These are phyloP conservation scores for Hypoxylon intermedium DNA, from an alignment of 495 filamentous ascomycete genomes.

Conservation along the genomic window DNA sequence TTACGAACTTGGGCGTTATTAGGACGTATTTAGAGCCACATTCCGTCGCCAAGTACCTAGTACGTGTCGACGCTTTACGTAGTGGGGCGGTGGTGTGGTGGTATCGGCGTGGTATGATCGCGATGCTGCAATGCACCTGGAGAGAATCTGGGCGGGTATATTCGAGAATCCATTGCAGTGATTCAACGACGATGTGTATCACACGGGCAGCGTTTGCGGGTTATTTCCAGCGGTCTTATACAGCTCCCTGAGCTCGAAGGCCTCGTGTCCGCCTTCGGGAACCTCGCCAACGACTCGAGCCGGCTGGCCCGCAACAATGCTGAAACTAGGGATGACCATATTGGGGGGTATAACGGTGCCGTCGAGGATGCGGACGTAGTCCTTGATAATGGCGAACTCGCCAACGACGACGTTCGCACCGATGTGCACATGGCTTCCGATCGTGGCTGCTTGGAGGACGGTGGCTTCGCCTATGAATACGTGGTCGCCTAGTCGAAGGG, in stretches of 20 bases:
- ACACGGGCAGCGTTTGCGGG: constrained; percentile 48
- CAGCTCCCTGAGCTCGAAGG: constrained; percentile 63
- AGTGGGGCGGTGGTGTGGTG: too few relatives aligned
- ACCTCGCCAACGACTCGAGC: constrained; percentile 85
- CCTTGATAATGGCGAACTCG: constrained; percentile 88
- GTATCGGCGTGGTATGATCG: too few relatives aligned
- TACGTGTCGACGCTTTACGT: too few relatives aligned
- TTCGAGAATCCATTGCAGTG: background rate
- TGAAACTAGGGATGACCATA: constrained; percentile 91
- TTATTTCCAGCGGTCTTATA: constrained; percentile 62
- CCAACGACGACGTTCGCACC: constrained; percentile 76
- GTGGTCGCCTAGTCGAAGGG: constrained; percentile 90
- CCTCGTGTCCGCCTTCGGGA: constrained; percentile 74
- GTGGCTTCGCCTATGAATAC: constrained; percentile 80
- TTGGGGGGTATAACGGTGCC: constrained; percentile 80
- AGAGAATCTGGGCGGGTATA: background rate
- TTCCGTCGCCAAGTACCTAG: too few relatives aligned
- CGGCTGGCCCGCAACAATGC: constrained; percentile 81
- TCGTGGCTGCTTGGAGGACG: constrained; percentile 77
- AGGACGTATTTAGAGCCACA: too few relatives aligned
- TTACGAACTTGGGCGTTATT: too few relatives aligned
- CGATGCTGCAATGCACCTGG: too few relatives aligned
- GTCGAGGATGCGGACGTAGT: constrained; percentile 83
- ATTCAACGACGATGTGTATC: constrained; percentile 16
- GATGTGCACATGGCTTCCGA: constrained; percentile 84